Base-by-base conservation (phyloP, 129 eudicot genomes). In the Apium graveolens region DNA sequence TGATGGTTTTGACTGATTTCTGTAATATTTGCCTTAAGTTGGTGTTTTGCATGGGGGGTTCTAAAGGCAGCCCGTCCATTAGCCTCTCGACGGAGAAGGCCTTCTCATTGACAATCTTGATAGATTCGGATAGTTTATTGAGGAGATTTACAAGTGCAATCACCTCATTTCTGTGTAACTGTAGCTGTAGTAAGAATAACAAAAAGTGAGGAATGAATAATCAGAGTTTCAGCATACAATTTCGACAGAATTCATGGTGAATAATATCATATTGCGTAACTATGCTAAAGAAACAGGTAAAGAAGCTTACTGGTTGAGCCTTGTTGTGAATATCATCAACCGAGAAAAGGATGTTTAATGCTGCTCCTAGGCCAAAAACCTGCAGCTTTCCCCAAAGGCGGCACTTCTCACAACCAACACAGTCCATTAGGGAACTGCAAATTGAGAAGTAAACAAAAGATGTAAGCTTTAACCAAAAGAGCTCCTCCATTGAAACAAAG, bases 301-400 rank as follows among this genome's bases (percentile, higher is more conserved):
- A 78, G 26, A 38, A 75, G 81, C 93, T 91, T 68, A 94, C 98
- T 8, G 86, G 88, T 80, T 91, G 87, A 79, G 81, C 82, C 3
- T 81, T 81, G 80, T 80, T 79, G 76, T 82, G 78, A 57, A 76
- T 81, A 79, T 88, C 84, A 81, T 90, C 83, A 55, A 87, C 96
- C 37, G 94, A 90, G 78, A 95, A 95, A 35, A 95, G 91, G 79
- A 90, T 95, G 84, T 95, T 92, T 20, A 95, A 83, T 11, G 98
- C 93, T 49, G 98, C 92, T 75, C 96, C 98, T 68, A 95, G 94
- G 78, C 98, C 98, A 79, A 90, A 97, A 81, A 91, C 88, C 84
- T 95, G 98, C 48, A 95, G 94, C 83, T 95, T 95, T 68, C 98
- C 98, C 98, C 98, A 91, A 43, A 95, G 96, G 12, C 96, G 96